Conservation (phyloP, 441 rosid species). For the Gossypium trilobum region DNA sequence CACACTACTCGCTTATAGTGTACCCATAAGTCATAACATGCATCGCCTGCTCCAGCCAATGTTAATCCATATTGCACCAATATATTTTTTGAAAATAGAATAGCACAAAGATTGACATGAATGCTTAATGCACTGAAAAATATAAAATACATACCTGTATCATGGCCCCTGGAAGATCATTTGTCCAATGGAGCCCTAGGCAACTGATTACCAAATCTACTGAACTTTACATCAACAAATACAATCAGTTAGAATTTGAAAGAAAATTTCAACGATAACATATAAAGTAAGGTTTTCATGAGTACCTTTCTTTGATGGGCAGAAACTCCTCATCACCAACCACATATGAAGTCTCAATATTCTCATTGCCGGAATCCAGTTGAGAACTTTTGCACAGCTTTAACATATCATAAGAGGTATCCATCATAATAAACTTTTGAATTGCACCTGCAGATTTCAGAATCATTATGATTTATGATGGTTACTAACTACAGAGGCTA, state of each 20-base stretch:
- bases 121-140: not conserved
- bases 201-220: slow-evolving; percentile 83
- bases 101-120: not conserved
- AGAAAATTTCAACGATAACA: not conserved
- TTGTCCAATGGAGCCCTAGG: slow-evolving; percentile 96
- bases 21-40: not conserved
- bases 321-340: slow-evolving; percentile 93
- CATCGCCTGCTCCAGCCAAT: slow-evolving; percentile 2
- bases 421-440: slow-evolving; percentile 90
- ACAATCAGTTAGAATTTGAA: slow-evolving; percentile 18
- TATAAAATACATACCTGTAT: slow-evolving; percentile 50
- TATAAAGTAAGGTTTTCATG: not conserved
- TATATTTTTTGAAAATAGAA: not conserved
- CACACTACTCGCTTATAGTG: not conserved
- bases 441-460: slow-evolving; percentile 49
- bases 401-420: slow-evolving; percentile 76
- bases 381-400: slow-evolving; percentile 52
- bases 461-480: not conserved
- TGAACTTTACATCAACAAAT: slow-evolving; percentile 49
- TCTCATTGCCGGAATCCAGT: slow-evolving; percentile 24
- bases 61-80: not conserved
- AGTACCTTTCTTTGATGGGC: slow-evolving; percentile 73
- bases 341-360: slow-evolving; percentile 52
- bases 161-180: slow-evolving; percentile 98
- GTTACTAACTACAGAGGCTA: not conserved